Evolutionary conservation across 1,139 yeast genomes (phyloP).

Genomic region (Saccharomycopsis crataegensis): DNA sequence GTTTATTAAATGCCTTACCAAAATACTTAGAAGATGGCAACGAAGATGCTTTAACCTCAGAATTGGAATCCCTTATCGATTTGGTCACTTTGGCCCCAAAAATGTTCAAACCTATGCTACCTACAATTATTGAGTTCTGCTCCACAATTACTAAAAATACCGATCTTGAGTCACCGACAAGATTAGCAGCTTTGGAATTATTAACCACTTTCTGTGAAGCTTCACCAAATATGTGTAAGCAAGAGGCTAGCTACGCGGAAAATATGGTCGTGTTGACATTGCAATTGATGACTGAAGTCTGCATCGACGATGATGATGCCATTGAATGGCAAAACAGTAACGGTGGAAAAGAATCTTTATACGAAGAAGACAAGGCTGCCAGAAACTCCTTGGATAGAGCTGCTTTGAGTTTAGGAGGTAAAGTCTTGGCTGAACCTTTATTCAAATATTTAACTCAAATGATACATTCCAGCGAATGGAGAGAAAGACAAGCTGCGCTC

Average conservation of each 20-base stretch:
- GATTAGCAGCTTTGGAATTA: conserved; percentile 83
- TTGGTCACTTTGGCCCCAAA: conserved; percentile 92
- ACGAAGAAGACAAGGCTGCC: conserved; percentile 88
- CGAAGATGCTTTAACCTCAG: conserved; percentile 74
- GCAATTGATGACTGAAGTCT: conserved; percentile 87
- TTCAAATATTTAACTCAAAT: conserved; percentile 82
- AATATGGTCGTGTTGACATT: conserved; percentile 69
- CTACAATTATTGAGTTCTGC: conserved; percentile 77
- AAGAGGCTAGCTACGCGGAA: conserved; percentile 64
- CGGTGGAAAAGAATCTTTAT: conserved; percentile 71
- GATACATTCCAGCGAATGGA: conserved; percentile 74
- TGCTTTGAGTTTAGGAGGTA: conserved; percentile 76
- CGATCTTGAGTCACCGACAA: conserved; percentile 69
- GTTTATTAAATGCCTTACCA: conserved; percentile 78
- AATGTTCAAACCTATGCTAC: conserved; percentile 85
- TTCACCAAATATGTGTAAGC: conserved; percentile 91
- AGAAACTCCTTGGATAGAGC: conserved; percentile 91
- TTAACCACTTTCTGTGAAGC: conserved; percentile 87
- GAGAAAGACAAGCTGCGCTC: conserved; percentile 92
- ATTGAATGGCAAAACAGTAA: conserved; percentile 70
- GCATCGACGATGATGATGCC: conserved; percentile 73
- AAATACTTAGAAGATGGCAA: conserved; percentile 73
- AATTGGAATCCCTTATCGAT: conserved; percentile 84
- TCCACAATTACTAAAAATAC: conserved; percentile 73
- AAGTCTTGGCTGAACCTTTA: conserved; percentile 73